Conservation (phyloP, 208 protist species). For the Novymonas esmeraldas region DNA sequence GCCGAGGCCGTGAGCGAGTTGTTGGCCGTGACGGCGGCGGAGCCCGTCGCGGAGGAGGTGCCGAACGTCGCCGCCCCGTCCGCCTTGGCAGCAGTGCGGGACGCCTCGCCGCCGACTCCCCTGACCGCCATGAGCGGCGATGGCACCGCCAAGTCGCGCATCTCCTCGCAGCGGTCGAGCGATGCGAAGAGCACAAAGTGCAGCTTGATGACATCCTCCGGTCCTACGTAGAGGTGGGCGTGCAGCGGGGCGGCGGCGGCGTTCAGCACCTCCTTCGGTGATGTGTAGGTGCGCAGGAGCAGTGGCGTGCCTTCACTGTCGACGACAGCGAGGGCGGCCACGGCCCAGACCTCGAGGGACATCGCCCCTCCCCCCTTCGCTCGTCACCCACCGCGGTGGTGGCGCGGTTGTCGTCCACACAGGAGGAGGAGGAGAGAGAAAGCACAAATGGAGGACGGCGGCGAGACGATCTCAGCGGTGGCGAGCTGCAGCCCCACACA, state of each 20-base stretch:
- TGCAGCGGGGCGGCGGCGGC: conserved; percentile 48
- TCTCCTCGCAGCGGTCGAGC: conserved; percentile 76
- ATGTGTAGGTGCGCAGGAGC: conserved; percentile 72
- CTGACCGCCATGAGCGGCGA: background rate
- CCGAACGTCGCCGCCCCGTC: background rate
- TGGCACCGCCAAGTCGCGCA: conserved; percentile 15
- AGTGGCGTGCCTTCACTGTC: conserved; percentile 56
- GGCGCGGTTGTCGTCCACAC: too few relatives aligned
- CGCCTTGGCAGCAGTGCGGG: conserved; percentile 5
- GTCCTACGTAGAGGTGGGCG: conserved; percentile 76
- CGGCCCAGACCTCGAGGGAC: conserved; percentile 64
- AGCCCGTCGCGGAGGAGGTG: background rate
- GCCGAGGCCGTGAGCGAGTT: background rate
- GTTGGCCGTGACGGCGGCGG: background rate
- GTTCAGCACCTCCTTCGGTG: conserved; percentile 50
- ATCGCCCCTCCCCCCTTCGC: too few relatives aligned
- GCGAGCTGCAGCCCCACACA: too few relatives aligned
- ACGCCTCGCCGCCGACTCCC: conserved; percentile 13
- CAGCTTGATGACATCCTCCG: conserved; percentile 74
- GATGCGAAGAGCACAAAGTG: conserved; percentile 84
- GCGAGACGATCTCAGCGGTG: too few relatives aligned
- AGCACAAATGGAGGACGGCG: too few relatives aligned
- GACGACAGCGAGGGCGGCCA: conserved; percentile 74
- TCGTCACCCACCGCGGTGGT: too few relatives aligned
- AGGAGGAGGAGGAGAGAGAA: too few relatives aligned